Base-by-base conservation (phyloP, 495 filamentous ascomycete genomes). In the Oidiodendron maius region DNA sequence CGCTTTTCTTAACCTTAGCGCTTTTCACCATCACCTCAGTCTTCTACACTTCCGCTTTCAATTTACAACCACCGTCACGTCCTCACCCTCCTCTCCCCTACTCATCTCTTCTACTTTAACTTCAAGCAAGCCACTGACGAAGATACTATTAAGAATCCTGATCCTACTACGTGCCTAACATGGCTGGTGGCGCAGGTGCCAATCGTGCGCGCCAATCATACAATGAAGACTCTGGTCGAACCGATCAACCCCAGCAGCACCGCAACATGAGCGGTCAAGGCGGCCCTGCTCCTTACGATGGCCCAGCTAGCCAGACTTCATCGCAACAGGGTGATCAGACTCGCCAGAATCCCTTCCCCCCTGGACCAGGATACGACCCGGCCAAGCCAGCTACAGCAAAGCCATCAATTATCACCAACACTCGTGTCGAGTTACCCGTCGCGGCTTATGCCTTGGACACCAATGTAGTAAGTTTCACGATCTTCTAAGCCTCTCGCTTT, bases 321-420 rank as follows among this genome's bases (percentile, higher is more conserved):
- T 40, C 43, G 30, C 38, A 40, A 34, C 2, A 4, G 6, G 18
- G n/a, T 39, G 44, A 9, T 8, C 18, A n/a, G 45, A 13, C 24
- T 55, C 10, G 21, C 6, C 35, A 42, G 35, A 53, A 51, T 37
- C 38, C 40, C 17, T 61, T 49, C 35, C 43, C 28, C 0, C 42
- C 56, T 16, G 51, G 44, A 8, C 34, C 62, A 0, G 66, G 65
- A 4, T 56, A 51, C 16, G 65, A 66, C 21, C 61, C 66, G 23
- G 65, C 59, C 0, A 56, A 59, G 18, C 55, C 52, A 0, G 17
- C 21, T 44, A 4, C 1, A n/a, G 20, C 11, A 9, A 28, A 36
- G 37, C 1, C 21, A 22, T 26, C 21, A 5, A 20, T 44, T 2
- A 51, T 60, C 20, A 54, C 43, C 23, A 57, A 60, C 18, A 51